These are phyloP conservation scores for Fremontodendron californicum DNA, from an alignment of 345 rosid genomes.

Conservation along the genomic window DNA sequence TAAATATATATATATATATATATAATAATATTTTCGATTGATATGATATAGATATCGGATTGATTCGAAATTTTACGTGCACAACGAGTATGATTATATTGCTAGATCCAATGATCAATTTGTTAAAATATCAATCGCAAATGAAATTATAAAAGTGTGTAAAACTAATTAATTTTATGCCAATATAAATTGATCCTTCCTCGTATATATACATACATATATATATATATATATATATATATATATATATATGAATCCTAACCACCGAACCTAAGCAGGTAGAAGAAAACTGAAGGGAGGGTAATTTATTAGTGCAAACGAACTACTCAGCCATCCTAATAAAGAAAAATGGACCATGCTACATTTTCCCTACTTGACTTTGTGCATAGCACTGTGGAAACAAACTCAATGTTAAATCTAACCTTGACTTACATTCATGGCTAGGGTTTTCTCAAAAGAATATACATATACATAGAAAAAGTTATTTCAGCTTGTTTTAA, in stretches of 20 bases:
- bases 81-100: too few species aligned
- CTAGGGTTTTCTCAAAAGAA: neutral
- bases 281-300: neutral
- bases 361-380: neutral
- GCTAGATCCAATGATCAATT: too few species aligned
- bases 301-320: neutral
- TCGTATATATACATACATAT: too few species aligned
- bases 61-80: too few species aligned
- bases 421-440: slow-evolving; percentile 1
- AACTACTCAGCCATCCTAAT: neutral
- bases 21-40: too few species aligned
- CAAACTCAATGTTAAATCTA: neutral
- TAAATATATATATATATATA: too few species aligned
- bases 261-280: neutral
- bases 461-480: neutral
- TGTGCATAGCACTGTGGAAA: neutral
- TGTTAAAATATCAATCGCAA: too few species aligned
- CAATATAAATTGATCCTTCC: too few species aligned
- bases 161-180: too few species aligned
- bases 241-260: neutral
- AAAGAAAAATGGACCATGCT: neutral
- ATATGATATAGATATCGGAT: too few species aligned
- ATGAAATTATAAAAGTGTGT: too few species aligned
- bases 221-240: too few species aligned
- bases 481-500: neutral